Evolutionary conservation across 1,284 basidiomycete genomes (phyloP), one percentile per base, ranked within the genome.

Genomic region (Thecaphora thlaspeos): DNA sequence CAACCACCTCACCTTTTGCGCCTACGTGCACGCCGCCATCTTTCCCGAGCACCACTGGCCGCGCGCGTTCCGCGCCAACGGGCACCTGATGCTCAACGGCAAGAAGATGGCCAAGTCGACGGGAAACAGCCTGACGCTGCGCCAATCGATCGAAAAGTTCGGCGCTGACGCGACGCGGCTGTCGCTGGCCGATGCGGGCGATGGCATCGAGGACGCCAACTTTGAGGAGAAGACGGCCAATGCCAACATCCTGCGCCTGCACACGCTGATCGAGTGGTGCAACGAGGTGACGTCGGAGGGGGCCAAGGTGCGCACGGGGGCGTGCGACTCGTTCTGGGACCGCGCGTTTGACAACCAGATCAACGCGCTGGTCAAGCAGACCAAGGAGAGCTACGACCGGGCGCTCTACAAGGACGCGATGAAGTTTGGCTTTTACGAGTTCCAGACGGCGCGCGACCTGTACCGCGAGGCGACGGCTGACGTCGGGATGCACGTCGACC

Each of bases 31-130:
- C 80, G 86, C 89, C 23, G 93, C 95, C 3, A 80, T 98, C 44
- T 97, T 98, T 85, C 85, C 89, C 41, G 90, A 92, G 79, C 84
- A 91, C 73, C 91, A 93, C 80, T 93, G 90, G 90, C 95, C 95
- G 1, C 75, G 84, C 62, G 87, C 89, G 66, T 91, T 98, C 83
- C 87, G 95, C 26, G 88, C 89, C 52, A 99, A 99, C 78, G 95
- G 95, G 0, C 95, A 98, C 78, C 80, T 98, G 81, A 89, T 94
- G 89, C 81, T 99, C 78, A 98, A 99, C 80, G 94, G 94, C 34
- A 89, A 93, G 82, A 99, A 98, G 83, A 98, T 99, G 95, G 88
- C 86, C 54, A 97, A 99, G 85, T 90, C 89, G 79, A 95, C 90
- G 41, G 95, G 91, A 32, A 77, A 77, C 68, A 67, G 65, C 49